Conservation (phyloP, 2,329 filamentous ascomycete species). For the Talaromyces sp. region DNA sequence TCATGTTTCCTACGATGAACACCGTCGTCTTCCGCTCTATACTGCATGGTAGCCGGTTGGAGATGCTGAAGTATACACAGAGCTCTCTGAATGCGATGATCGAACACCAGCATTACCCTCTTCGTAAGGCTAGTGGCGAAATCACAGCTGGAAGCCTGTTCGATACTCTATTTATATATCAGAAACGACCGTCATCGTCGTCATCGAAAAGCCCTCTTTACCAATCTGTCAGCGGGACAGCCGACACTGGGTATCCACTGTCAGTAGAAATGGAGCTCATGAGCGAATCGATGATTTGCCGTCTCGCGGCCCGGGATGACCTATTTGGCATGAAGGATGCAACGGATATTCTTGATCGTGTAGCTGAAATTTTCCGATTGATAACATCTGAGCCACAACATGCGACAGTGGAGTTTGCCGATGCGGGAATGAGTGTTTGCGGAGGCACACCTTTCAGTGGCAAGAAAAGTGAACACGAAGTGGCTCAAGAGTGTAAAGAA, state of each 20-base stretch:
- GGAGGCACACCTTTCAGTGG: constrained; percentile 45
- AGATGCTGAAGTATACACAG: constrained; percentile 71
- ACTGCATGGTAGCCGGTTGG: constrained; percentile 62
- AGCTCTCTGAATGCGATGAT: constrained; percentile 62
- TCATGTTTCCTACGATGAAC: constrained; percentile 90
- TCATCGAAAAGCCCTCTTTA: constrained; percentile 46
- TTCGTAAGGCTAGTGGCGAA: constrained; percentile 63
- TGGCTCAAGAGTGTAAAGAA: background rate
- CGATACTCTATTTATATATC: constrained; percentile 64
- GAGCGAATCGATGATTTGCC: constrained; percentile 59
- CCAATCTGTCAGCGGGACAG: constrained; percentile 59
- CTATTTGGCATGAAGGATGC: constrained; percentile 50
- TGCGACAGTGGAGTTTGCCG: constrained; percentile 54
- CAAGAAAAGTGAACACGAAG: background rate
- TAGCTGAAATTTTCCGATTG: constrained; percentile 58
- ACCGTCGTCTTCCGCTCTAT: constrained; percentile 72
- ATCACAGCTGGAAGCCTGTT: constrained; percentile 51
- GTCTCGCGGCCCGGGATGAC: constrained; percentile 63
- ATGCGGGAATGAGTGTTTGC: constrained; percentile 59
- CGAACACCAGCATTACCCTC: constrained; percentile 72
- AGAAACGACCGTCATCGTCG: constrained; percentile 48
- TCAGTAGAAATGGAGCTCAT: constrained; percentile 74
- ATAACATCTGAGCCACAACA: constrained; percentile 51
- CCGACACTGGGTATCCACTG: constrained; percentile 74
- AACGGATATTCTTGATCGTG: constrained; percentile 50